phyloP scores from a whole-genome alignment of 176 grass and related monocot genomes.

The Carex kokanica region DNA sequence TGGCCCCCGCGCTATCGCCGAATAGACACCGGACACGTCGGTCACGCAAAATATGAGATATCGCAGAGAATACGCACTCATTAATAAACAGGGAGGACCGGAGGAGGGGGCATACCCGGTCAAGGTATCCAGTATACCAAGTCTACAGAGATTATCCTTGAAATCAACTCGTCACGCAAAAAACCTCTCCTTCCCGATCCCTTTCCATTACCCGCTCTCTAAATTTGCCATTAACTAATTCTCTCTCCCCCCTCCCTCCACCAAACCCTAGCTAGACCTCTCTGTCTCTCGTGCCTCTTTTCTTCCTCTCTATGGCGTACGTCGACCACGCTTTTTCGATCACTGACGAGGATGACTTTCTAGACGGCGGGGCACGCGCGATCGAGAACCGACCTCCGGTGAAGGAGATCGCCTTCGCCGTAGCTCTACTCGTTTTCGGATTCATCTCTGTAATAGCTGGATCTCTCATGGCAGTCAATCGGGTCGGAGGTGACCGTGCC shows the following conservation, averaged over 20 bases:
- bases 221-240: constrained; percentile 31
- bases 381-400: constrained; percentile 54
- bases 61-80: no score
- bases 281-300: background rate
- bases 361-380: constrained; percentile 51
- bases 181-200: background rate
- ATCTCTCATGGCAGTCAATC: constrained; percentile 65
- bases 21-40: no score
- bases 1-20: no score
- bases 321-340: constrained; percentile 99
- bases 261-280: constrained; percentile 31
- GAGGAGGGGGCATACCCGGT: background rate
- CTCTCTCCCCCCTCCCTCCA: background rate
- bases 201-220: constrained; percentile 25
- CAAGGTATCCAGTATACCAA: background rate
- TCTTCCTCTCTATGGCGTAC: constrained; percentile 65
- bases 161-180: constrained; percentile 17
- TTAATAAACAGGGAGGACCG: background rate
- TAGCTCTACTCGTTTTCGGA: constrained; percentile 89
- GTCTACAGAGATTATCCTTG: background rate
- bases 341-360: constrained; percentile 85
- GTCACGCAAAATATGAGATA: no score
- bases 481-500: constrained; percentile 75
- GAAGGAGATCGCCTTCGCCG: constrained; percentile 96
- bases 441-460: constrained; percentile 53